Conservation (phyloP, 2,329 filamentous ascomycete genomes). For the Botryosphaeria dothidea region DNA sequence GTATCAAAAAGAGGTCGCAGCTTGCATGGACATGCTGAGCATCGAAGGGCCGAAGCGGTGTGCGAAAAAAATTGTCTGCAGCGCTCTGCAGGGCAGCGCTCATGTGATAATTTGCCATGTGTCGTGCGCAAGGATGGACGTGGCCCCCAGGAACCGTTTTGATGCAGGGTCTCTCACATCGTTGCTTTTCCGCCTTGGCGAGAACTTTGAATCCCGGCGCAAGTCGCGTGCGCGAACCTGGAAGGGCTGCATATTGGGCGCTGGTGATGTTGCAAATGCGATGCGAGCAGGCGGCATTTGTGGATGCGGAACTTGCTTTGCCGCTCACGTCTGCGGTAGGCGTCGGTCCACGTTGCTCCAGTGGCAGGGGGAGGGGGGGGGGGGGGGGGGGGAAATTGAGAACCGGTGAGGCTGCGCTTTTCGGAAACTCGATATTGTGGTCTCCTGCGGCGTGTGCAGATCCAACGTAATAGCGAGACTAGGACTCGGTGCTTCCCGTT, state of each 20-base stretch:
- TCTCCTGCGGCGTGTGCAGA: slow-evolving; percentile 1
- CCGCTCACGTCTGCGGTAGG: neutral
- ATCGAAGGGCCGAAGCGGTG: slow-evolving; percentile 6
- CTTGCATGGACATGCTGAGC: neutral
- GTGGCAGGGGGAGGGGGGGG: neutral
- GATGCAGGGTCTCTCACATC: slow-evolving; percentile 1
- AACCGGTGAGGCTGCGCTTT: slow-evolving; percentile 7
- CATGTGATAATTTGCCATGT: slow-evolving; percentile 5
- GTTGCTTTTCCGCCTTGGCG: slow-evolving; percentile 10
- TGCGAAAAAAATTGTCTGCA: neutral
- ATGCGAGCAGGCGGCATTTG: neutral
- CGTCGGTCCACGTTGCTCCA: neutral
- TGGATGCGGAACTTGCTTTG: neutral
- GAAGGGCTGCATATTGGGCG: neutral
- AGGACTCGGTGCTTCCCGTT: neutral
- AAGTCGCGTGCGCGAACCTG: neutral
- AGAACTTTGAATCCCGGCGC: neutral
- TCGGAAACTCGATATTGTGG: neutral
- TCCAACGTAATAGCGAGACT: slow-evolving; percentile 8
- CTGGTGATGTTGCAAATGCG: neutral
- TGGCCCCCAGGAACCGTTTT: neutral
- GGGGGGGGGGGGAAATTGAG: neutral
- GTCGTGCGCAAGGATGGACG: slow-evolving; percentile 11
- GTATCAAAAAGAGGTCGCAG: neutral
- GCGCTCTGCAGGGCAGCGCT: slow-evolving; percentile 1